Conservation (phyloP, 148 eudicot species). For the Agrostemma githago region DNA sequence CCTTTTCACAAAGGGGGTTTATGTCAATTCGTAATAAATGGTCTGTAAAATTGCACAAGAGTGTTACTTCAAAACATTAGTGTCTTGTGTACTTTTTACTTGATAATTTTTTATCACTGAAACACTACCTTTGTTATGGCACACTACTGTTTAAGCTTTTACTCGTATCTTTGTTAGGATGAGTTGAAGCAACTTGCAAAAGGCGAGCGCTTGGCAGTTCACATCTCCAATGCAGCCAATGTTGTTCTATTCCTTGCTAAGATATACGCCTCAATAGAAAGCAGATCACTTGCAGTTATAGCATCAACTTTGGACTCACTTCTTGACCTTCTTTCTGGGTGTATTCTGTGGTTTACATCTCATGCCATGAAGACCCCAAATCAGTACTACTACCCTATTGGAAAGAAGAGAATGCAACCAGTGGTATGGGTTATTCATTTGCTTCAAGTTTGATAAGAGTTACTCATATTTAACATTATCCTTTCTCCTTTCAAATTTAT, state of each 20-base stretch:
- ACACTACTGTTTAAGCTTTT: background rate
- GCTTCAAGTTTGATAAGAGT: no score
- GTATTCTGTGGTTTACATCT: conserved; percentile 55
- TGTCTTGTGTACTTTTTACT: no score
- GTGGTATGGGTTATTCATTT: conserved; percentile 36
- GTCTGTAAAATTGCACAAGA: no score
- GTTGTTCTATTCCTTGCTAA: conserved; percentile 42
- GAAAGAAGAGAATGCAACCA: conserved; percentile 58
- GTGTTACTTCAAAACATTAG: no score
- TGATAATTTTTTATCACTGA: background rate
- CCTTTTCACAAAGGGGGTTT: no score
- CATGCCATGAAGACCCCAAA: conserved; percentile 50
- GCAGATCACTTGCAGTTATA: conserved; percentile 51
- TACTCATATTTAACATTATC: background rate
- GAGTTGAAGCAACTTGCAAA: conserved; percentile 46
- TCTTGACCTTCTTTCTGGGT: conserved; percentile 50
- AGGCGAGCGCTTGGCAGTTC: conserved; percentile 37
- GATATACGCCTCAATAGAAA: conserved; percentile 47
- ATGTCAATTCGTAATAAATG: no score
- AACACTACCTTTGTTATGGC: background rate
- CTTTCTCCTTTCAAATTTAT: background rate
- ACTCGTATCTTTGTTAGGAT: conserved; percentile 16
- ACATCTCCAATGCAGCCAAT: conserved; percentile 41
- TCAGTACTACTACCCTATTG: conserved; percentile 45
- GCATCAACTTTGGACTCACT: conserved; percentile 59